Percentiles rank a stretch among this genome's conserved stretches.
phyloP scores from a whole-genome alignment of 495 filamentous ascomycete genomes.

The Clohesyomyces aquaticus region DNA sequence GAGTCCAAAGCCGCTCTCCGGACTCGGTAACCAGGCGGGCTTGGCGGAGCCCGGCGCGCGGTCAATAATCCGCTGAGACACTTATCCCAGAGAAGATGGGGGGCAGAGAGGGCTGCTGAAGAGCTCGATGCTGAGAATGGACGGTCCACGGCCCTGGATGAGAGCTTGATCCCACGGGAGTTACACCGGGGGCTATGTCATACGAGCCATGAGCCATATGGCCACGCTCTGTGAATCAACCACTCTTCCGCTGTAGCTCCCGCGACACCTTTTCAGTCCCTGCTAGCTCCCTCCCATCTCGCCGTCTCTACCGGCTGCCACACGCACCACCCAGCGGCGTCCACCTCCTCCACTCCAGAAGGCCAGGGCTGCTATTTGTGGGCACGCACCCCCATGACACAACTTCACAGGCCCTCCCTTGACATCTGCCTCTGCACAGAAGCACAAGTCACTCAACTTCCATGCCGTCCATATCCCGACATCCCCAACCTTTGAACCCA shows the following conservation, averaged over 20 bases:
- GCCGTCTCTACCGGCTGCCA: constrained; percentile 30
- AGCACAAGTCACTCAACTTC: constrained; percentile 38
- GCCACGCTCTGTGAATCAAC: constrained; percentile 29
- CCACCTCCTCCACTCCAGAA: constrained; percentile 15
- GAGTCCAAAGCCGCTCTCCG: not conserved
- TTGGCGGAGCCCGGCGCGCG: not conserved
- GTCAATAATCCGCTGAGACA: not conserved
- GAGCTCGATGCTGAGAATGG: not conserved
- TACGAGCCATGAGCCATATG: constrained; percentile 32
- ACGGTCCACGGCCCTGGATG: constrained; percentile 17
- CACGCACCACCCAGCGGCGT: constrained; percentile 13
- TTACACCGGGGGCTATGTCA: constrained; percentile 44
- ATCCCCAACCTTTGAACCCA: constrained; percentile 28
- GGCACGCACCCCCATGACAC: constrained; percentile 17
- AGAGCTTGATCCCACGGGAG: constrained; percentile 40
- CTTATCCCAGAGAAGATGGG: not conserved
- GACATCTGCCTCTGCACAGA: constrained; percentile 27
- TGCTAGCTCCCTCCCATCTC: constrained; percentile 32
- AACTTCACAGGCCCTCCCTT: constrained; percentile 22
- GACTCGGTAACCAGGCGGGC: not conserved
- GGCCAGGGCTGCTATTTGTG: constrained; percentile 32
- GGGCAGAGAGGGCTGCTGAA: not conserved
- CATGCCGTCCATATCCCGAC: constrained; percentile 20
- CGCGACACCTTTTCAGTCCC: constrained; percentile 28
- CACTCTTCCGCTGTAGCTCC: constrained; percentile 39